Percentiles rank a stretch among this genome's conserved stretches.
Conservation (phyloP, 2,329 filamentous ascomycete genomes). For the Fusarium agapanthi region DNA sequence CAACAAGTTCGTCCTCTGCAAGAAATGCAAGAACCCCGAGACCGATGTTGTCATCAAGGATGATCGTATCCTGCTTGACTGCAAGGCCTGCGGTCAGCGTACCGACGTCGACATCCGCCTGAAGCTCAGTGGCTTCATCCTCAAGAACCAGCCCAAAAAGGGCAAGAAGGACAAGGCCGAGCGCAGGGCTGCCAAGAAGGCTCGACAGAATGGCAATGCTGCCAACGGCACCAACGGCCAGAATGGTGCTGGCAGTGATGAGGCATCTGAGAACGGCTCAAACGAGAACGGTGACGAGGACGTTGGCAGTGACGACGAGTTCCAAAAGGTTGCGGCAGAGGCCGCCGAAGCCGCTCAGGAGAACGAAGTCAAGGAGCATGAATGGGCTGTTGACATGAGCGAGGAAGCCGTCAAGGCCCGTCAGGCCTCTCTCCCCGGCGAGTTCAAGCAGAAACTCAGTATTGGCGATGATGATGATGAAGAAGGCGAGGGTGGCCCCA, state of each 20-base stretch:
- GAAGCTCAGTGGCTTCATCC: slow-evolving; percentile 96
- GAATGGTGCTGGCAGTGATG: slow-evolving; percentile 67
- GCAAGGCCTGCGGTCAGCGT: slow-evolving; percentile 97
- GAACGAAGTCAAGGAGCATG: slow-evolving; percentile 78
- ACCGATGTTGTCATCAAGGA: slow-evolving; percentile 97
- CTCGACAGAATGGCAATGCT: slow-evolving; percentile 73
- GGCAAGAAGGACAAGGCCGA: slow-evolving; percentile 97
- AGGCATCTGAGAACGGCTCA: slow-evolving; percentile 59
- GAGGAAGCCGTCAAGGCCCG: slow-evolving; percentile 95
- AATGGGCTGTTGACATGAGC: slow-evolving; percentile 97
- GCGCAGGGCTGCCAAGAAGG: slow-evolving; percentile 89
- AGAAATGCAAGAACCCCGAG: slow-evolving; percentile 99
- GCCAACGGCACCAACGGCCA: slow-evolving; percentile 54
- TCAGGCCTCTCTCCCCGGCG: slow-evolving; percentile 89
- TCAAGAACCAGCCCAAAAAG: slow-evolving; percentile 93
- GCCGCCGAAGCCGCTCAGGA: slow-evolving; percentile 59
- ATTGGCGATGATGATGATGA: slow-evolving; percentile 84
- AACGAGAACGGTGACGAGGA: slow-evolving; percentile 65
- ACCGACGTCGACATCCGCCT: slow-evolving; percentile 90
- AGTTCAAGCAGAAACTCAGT: slow-evolving; percentile 91
- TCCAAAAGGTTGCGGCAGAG: slow-evolving; percentile 79
- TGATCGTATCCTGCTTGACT: slow-evolving; percentile 89
- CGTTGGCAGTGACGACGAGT: slow-evolving; percentile 89
- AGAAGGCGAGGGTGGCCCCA: slow-evolving; percentile 79
- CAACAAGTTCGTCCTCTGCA: slow-evolving; percentile 98